phyloP scores from a whole-genome alignment of 2,329 filamentous ascomycete species.

The Venturia effusa region DNA sequence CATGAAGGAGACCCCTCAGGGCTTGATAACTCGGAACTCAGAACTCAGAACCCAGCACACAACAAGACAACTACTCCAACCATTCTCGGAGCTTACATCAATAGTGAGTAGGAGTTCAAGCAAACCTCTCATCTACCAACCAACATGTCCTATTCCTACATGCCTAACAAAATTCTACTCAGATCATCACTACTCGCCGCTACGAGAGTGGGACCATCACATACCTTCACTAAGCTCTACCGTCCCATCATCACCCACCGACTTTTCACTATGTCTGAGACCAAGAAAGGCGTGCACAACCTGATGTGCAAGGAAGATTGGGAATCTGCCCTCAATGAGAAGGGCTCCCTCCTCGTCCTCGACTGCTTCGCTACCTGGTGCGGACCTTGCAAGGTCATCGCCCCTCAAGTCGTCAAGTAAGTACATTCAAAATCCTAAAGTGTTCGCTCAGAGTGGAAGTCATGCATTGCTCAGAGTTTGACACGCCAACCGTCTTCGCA shows the following conservation, averaged over 20 bases:
- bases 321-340: slow-evolving; percentile 38
- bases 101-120: too few relatives aligned
- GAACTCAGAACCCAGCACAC: too few relatives aligned
- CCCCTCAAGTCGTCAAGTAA: slow-evolving; percentile 60
- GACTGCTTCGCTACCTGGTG: slow-evolving; percentile 90
- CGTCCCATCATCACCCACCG: background rate
- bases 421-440: slow-evolving; percentile 18
- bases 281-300: slow-evolving; percentile 10
- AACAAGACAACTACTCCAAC: too few relatives aligned
- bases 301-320: slow-evolving; percentile 41
- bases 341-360: slow-evolving; percentile 57
- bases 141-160: slow-evolving; percentile 14
- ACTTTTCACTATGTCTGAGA: background rate
- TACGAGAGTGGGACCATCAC: slow-evolving; percentile 18
- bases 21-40: too few relatives aligned
- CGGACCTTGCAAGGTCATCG: slow-evolving; percentile 86
- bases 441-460: too few relatives aligned
- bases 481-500: background rate
- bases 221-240: background rate
- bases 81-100: too few relatives aligned
- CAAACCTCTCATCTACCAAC: background rate
- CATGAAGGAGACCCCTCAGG: too few relatives aligned
- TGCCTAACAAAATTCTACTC: slow-evolving; percentile 27
- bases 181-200: slow-evolving; percentile 33
- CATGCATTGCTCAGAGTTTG: too few relatives aligned